Conservation (phyloP, 2,329 filamentous ascomycete species). For the Botrytis squamosa region DNA sequence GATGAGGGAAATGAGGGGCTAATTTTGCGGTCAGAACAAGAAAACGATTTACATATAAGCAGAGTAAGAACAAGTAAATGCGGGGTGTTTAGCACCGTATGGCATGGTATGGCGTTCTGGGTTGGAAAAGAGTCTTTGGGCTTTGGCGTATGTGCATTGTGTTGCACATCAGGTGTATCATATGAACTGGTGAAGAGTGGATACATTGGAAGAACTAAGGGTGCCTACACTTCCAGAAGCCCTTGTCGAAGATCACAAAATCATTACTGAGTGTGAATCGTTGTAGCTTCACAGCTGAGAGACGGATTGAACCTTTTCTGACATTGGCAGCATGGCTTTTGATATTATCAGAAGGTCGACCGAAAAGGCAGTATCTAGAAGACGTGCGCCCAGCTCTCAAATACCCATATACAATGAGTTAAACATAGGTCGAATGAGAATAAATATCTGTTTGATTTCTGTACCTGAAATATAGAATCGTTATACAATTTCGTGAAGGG, state of each 20-base stretch:
- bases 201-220: not conserved
- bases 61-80: conserved; percentile 62
- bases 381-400: not conserved
- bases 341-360: not conserved
- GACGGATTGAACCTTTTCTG: not conserved
- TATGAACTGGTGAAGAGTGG: not conserved
- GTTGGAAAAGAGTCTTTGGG: not conserved
- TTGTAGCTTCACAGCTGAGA: not conserved
- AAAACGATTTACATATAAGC: conserved; percentile 66
- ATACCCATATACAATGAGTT: not conserved
- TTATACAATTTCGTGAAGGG: conserved; percentile 22
- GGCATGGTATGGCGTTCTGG: conserved; percentile 25
- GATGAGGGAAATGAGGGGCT: not conserved
- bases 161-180: not conserved
- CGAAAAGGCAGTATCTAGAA: not conserved
- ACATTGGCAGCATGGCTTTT: not conserved
- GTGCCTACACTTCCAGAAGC: not conserved
- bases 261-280: not conserved
- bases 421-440: not conserved
- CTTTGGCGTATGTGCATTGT: conserved; percentile 7
- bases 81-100: not conserved
- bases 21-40: conserved; percentile 52
- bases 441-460: not conserved
- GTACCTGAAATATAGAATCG: conserved; percentile 7
- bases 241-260: not conserved